These are phyloP conservation scores for Musa itinerans DNA, from an alignment of 176 grass and related monocot species.

Conservation along the genomic window DNA sequence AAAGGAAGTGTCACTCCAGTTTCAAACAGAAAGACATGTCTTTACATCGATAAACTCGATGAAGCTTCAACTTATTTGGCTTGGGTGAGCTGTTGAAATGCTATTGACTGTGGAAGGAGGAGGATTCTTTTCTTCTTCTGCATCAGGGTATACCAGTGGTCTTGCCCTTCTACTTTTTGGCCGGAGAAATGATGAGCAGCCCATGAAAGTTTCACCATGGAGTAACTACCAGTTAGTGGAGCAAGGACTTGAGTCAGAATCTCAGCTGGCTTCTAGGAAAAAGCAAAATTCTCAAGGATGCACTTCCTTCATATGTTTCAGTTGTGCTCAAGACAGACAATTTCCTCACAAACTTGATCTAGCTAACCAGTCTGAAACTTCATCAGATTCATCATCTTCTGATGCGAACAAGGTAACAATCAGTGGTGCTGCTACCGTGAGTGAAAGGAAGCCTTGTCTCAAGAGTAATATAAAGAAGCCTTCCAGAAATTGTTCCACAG, in stretches of 20 bases:
- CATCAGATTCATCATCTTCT: slow-evolving; percentile 29
- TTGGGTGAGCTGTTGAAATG: slow-evolving; percentile 80
- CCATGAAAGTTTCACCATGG: slow-evolving; percentile 59
- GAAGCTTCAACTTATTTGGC: slow-evolving; percentile 33
- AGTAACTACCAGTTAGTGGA: slow-evolving; percentile 69
- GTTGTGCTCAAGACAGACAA: slow-evolving; percentile 39
- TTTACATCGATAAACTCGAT: background rate
- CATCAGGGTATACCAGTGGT: slow-evolving; percentile 90
- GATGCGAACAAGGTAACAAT: slow-evolving; percentile 23
- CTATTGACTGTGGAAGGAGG: slow-evolving; percentile 97
- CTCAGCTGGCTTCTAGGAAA: slow-evolving; percentile 54
- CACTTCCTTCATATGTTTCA: slow-evolving; percentile 72
- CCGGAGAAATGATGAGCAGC: slow-evolving; percentile 64
- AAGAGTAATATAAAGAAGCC: slow-evolving; percentile 66
- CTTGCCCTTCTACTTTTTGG: slow-evolving; percentile 87
- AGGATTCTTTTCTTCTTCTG: slow-evolving; percentile 93
- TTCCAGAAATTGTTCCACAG: slow-evolving; percentile 44
- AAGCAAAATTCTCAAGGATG: slow-evolving; percentile 43
- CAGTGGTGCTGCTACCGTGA: slow-evolving; percentile 21
- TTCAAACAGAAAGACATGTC: background rate
- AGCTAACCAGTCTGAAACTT: slow-evolving; percentile 23
- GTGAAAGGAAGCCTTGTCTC: slow-evolving; percentile 56
- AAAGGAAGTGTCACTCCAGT: background rate
- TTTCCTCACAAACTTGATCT: slow-evolving; percentile 34
- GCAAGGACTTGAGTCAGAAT: slow-evolving; percentile 31